Base-by-base conservation (phyloP, 1,284 basidiomycete species). In the Leccinum griseonigrum region DNA sequence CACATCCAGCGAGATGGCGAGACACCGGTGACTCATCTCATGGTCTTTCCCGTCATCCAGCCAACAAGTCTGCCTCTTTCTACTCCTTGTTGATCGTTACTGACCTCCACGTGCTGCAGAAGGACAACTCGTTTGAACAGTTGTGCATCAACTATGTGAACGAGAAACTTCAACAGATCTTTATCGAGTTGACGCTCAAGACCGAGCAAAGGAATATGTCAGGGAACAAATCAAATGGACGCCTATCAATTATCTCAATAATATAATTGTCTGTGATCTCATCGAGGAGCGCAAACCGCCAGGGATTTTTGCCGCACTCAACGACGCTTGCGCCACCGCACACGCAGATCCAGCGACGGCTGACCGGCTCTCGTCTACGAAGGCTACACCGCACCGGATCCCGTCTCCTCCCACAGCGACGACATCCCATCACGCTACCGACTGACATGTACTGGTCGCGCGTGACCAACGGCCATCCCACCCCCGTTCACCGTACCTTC, bases 91-190 rank as follows among this genome's bases (percentile, higher is more conserved):
- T 26, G 22, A 26, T 26, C 22, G 22, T 26, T 26, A 26, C 22
- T 26, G 22, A 26, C 22, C 22, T 26, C 22, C 22, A 26, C 22
- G 22, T 26, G 22, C 22, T 26, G 22, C 22, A 26, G 22, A 26
- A 95, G 88, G 92, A 98, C 76, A 99, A 99, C 79, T 97, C 95
- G 6, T 98, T 98, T 74, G 97, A 98, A 74, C 95, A 99, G 78
- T 86, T 99, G 22, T 99, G 97, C 81, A 99, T 99, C 85, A 99
- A 99, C 81, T 99, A 99, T 71, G 97, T 99, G 80, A 99, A 99
- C 83, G 97, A 99, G 78, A 98, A 98, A 78, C 85, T 95, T 9
- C 96, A 98, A 70, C 97, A 99, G 75, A 98, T 99, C 74, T 99
- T 99, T 78, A 99, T 99, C 73, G 96, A 99, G 76, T 83, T 99